phyloP scores from a whole-genome alignment of 352 stramenopile genomes.

The Aphanomyces euteiches region DNA sequence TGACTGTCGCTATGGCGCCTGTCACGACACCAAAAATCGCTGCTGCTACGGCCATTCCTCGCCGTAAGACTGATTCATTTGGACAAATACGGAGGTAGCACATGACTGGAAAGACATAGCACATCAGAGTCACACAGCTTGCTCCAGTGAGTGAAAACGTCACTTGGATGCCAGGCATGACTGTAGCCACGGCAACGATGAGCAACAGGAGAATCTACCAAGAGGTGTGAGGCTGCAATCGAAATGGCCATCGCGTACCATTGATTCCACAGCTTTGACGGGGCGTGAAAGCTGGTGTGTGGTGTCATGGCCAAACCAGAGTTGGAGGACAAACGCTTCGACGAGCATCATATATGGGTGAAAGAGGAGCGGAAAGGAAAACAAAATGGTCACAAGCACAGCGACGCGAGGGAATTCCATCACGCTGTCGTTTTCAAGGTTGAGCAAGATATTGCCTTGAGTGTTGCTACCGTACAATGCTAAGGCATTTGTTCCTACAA shows the following conservation, averaged over 20 bases:
- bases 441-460: constrained; percentile 73
- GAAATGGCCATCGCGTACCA: constrained; percentile 34
- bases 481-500: constrained; percentile 31
- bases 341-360: constrained; percentile 56
- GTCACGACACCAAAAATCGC: constrained; percentile 41
- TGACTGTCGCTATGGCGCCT: constrained; percentile 51
- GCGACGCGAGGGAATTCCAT: constrained; percentile 64
- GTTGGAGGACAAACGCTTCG: constrained; percentile 24
- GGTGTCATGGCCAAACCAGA: constrained; percentile 40
- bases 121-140: constrained; percentile 66
- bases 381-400: constrained; percentile 65
- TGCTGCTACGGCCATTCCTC: constrained; percentile 35
- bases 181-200: constrained; percentile 50
- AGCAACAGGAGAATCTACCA: constrained; percentile 38
- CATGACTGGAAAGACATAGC: constrained; percentile 62
- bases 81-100: constrained; percentile 53
- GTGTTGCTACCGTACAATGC: constrained; percentile 60
- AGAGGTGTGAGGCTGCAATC: not conserved
- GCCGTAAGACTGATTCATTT: constrained; percentile 14
- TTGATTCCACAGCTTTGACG: not conserved
- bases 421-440: constrained; percentile 63
- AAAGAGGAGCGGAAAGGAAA: constrained; percentile 73
- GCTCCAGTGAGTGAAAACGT: constrained; percentile 76
- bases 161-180: constrained; percentile 58
- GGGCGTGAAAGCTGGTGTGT: not conserved